Conservation (phyloP, 225 moss, liverwort and hornwort genomes). For the Bryum argenteum region DNA sequence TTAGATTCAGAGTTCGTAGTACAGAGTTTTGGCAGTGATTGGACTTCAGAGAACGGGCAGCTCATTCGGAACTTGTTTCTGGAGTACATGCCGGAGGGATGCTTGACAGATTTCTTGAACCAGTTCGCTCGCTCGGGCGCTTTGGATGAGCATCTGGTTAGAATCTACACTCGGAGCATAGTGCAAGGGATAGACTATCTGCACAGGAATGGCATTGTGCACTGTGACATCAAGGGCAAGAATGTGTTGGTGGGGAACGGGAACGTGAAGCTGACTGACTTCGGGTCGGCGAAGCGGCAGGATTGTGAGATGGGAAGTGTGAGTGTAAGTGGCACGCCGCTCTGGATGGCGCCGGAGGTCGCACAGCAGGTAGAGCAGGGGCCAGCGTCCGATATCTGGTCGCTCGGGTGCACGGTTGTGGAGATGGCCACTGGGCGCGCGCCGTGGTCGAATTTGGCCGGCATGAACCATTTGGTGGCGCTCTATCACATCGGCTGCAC, state of each 20-base stretch:
- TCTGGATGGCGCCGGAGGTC: slow-evolving; percentile 94
- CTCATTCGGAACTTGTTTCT: slow-evolving; percentile 73
- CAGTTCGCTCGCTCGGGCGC: slow-evolving; percentile 64
- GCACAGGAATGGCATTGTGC: slow-evolving; percentile 69
- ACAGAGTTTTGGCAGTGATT: slow-evolving; percentile 66
- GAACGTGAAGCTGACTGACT: slow-evolving; percentile 83
- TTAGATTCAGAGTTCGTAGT: slow-evolving; percentile 70
- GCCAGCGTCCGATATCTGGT: slow-evolving; percentile 76
- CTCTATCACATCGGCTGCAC: slow-evolving; percentile 82
- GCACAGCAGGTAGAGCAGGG: slow-evolving; percentile 70
- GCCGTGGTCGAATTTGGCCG: slow-evolving; percentile 67
- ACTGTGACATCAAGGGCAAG: slow-evolving; percentile 90
- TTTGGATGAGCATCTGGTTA: slow-evolving; percentile 66
- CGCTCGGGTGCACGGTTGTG: slow-evolving; percentile 84
- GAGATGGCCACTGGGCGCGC: slow-evolving; percentile 86
- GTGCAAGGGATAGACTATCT: slow-evolving; percentile 73
- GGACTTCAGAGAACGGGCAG: slow-evolving; percentile 65
- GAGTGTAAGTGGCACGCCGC: slow-evolving; percentile 67
- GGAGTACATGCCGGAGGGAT: slow-evolving; percentile 87
- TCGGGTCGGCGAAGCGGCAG: slow-evolving; percentile 71
- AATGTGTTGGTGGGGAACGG: slow-evolving; percentile 77
- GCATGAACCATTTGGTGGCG: slow-evolving; percentile 62
- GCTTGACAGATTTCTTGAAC: slow-evolving; percentile 78
- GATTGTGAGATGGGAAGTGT: slow-evolving; percentile 21
- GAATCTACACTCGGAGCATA: slow-evolving; percentile 71